phyloP scores from a whole-genome alignment of 805 yeast species.

The Lipomyces yamanashiensis region DNA sequence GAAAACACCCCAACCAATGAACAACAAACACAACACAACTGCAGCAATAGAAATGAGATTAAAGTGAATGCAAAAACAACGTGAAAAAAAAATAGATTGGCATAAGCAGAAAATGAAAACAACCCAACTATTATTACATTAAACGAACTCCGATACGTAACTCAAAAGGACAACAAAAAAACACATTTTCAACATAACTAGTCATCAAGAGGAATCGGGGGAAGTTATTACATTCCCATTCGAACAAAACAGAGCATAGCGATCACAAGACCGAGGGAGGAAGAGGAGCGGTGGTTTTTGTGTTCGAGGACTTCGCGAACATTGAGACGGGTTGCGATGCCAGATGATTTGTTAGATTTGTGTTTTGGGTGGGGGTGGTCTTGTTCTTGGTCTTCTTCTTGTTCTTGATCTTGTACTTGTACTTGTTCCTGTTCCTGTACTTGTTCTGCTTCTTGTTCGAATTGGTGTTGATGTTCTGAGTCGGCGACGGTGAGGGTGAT shows the following conservation, averaged over 20 bases:
- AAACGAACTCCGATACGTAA: too few relatives aligned
- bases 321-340: conserved; percentile 28
- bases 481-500: too few relatives aligned
- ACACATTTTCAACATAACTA: too few relatives aligned
- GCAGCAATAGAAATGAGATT: not conserved
- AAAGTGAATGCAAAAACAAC: conserved; percentile 3
- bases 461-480: too few relatives aligned
- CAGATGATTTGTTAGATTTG: conserved; percentile 14
- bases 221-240: conserved; percentile 30
- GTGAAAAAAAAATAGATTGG: not conserved
- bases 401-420: not conserved
- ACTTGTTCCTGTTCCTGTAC: too few relatives aligned
- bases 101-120: not conserved
- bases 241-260: conserved; percentile 35
- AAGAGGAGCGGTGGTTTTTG: conserved; percentile 18
- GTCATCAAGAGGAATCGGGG: not conserved
- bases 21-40: not conserved
- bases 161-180: not conserved
- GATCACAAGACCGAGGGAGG: conserved; percentile 28
- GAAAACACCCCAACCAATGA: not conserved
- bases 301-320: conserved; percentile 25
- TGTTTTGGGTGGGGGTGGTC: not conserved
- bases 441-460: too few relatives aligned
- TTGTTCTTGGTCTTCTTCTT: not conserved
- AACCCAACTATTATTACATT: not conserved